Evolutionary conservation across 2,329 filamentous ascomycete species (phyloP).

Genomic region (Xylariaceae sp.): DNA sequence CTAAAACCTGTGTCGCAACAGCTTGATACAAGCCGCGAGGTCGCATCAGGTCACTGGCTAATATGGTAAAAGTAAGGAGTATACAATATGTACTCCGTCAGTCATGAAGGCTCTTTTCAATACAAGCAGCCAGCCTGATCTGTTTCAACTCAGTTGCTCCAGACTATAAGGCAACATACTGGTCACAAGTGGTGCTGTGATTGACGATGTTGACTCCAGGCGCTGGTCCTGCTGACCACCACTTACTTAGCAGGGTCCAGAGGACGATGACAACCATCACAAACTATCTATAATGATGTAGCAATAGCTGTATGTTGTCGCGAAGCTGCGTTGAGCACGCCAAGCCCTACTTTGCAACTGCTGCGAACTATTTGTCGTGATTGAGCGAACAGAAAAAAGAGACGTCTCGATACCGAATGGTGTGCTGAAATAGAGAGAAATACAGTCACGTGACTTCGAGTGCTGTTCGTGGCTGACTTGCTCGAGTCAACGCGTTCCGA

Average conservation of each 20-base stretch:
- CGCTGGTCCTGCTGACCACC: background rate
- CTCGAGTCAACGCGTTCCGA: slow-evolving; percentile 25
- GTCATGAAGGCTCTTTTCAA: background rate
- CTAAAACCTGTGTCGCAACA: slow-evolving; percentile 17
- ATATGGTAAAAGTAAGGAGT: background rate
- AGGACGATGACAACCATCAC: background rate
- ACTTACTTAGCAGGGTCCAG: background rate
- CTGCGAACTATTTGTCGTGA: background rate
- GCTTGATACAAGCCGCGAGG: slow-evolving; percentile 8
- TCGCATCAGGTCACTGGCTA: slow-evolving; percentile 17
- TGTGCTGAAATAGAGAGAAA: background rate
- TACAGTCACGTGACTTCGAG: slow-evolving; percentile 39
- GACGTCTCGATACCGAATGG: background rate
- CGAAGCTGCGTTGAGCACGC: slow-evolving; percentile 11
- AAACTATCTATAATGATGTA: background rate
- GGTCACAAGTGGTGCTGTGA: slow-evolving; percentile 4
- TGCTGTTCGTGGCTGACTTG: slow-evolving; percentile 32
- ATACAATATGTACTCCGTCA: background rate
- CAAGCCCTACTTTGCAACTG: slow-evolving; percentile 8
- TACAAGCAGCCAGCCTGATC: background rate
- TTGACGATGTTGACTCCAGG: background rate
- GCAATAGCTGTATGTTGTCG: slow-evolving; percentile 20
- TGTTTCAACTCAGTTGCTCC: background rate
- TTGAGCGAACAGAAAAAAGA: slow-evolving; percentile 2
- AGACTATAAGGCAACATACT: background rate